phyloP scores from a whole-genome alignment of 2,329 filamentous ascomycete genomes.

The Colletotrichum sp. region DNA sequence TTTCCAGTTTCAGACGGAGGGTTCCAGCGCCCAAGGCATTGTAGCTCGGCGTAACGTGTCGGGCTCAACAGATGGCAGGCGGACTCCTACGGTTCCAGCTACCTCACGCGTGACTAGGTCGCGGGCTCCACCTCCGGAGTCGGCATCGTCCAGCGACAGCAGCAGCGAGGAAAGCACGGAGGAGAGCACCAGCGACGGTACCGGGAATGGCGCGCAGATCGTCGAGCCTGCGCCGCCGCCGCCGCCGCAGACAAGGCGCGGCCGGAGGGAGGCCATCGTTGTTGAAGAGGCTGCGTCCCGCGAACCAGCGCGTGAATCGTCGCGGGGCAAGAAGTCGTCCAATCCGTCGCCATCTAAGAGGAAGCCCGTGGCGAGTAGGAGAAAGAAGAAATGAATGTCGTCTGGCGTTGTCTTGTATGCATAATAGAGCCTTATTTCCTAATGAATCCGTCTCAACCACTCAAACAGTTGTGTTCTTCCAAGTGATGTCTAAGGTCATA shows the following conservation, averaged over 20 bases:
- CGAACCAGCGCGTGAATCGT: conserved; percentile 28
- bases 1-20: conserved; percentile 58
- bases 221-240: conserved; percentile 27
- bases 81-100: conserved; percentile 29
- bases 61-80: conserved; percentile 36
- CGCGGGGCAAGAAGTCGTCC: conserved; percentile 45
- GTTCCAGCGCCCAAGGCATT: conserved; percentile 40
- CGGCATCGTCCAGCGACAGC: conserved; percentile 30
- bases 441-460: not conserved
- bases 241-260: conserved; percentile 7
- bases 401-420: not conserved
- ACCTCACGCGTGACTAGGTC: conserved; percentile 36
- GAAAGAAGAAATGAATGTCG: conserved; percentile 38
- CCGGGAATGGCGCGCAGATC: conserved; percentile 38
- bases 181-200: conserved; percentile 41
- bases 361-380: conserved; percentile 36
- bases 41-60: conserved; percentile 41
- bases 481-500: not conserved
- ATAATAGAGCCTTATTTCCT: conserved; percentile 10
- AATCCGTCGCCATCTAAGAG: conserved; percentile 42
- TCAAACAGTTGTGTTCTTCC: not conserved
- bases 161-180: conserved; percentile 32
- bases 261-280: conserved; percentile 39
- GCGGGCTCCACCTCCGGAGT: conserved; percentile 32
- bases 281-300: conserved; percentile 39